These are phyloP conservation scores for Wickerhamomyces xylosicus DNA, from an alignment of 805 yeast species.

Conservation along the genomic window DNA sequence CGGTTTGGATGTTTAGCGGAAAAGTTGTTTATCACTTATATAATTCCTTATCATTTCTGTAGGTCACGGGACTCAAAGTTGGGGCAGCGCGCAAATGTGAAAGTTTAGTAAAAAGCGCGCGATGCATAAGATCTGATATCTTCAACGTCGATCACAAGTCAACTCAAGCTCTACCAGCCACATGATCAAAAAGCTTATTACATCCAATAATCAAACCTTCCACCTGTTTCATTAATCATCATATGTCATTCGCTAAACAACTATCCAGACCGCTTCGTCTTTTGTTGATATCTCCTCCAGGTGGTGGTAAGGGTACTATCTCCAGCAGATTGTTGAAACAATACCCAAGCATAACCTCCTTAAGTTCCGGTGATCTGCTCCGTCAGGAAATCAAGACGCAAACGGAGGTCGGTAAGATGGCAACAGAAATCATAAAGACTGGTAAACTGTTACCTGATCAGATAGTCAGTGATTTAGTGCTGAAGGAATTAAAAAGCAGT, in stretches of 20 bases:
- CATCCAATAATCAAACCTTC: no score
- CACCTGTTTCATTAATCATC: no score
- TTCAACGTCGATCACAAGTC: no score
- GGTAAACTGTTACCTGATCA: conserved; percentile 73
- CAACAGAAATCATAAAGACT: conserved; percentile 40
- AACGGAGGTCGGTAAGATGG: conserved; percentile 46
- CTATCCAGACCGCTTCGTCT: conserved; percentile 41
- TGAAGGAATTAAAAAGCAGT: conserved; percentile 31
- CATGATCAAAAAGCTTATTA: no score
- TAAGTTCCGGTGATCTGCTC: conserved; percentile 80
- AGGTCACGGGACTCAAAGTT: no score
- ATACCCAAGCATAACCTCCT: conserved; percentile 41
- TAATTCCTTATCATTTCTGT: no score
- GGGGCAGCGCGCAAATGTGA: no score
- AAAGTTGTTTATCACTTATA: no score
- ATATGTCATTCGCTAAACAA: not conserved
- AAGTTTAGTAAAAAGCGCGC: no score
- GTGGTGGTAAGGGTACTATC: conserved; percentile 91
- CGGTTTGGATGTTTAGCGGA: no score
- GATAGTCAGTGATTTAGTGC: conserved; percentile 50
- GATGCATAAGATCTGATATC: no score
- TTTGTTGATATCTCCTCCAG: conserved; percentile 85
- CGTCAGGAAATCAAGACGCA: conserved; percentile 51
- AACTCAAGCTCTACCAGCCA: no score
- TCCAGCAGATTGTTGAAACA: conserved; percentile 51